Base-by-base conservation (phyloP, 1,284 basidiomycete genomes). In the Athelia sp. region DNA sequence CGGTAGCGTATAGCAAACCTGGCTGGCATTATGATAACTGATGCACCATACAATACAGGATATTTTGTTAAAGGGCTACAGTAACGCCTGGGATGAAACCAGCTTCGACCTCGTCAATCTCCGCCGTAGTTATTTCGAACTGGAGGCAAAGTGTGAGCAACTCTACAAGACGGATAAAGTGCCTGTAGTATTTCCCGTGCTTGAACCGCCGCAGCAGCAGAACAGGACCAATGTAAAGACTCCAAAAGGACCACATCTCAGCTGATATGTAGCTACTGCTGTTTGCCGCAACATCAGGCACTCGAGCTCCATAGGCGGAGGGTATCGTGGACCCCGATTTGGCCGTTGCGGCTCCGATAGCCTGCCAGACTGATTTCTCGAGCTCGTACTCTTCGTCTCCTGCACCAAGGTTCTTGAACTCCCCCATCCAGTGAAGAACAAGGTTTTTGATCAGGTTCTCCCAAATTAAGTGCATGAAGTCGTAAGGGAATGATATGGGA, bases 391-490 rank as follows among this genome's bases (percentile, higher is more conserved):
- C 35, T 4, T 62, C 66, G 1, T n/a, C 9, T 0, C 69, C 70
- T 2, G 56, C 46, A 22, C 69, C 61, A 3, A 74, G 60, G 6
- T 40, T 21, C 49, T 74, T 75, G 59, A 64, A 75, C 1, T 56
- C 49, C 0, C 69, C 68, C 1, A 65, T 71, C 71, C 73, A 78
- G 0, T 67, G 60, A 0, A 56, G 50, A 42, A 73, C 59, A 0
- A 78, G 61, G 48, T 73, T 73, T 40, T 61, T 60, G 26, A 74
- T 49, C 0, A 70, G 32, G 47, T 76, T 76, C 53, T 73, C 70
- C 54, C 56, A 71, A 18, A 76, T 59, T 0, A 76, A 61, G 48
- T 77, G 73, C 75, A 77, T 78, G 55, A 75, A 74, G 50, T 78
- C 70, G 47, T 65, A 68, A 0, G 70, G 73, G 47, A 76, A 76